Evolutionary conservation across 306 rosid genomes (phyloP).

Genomic region (Canavalia ensiformis): DNA sequence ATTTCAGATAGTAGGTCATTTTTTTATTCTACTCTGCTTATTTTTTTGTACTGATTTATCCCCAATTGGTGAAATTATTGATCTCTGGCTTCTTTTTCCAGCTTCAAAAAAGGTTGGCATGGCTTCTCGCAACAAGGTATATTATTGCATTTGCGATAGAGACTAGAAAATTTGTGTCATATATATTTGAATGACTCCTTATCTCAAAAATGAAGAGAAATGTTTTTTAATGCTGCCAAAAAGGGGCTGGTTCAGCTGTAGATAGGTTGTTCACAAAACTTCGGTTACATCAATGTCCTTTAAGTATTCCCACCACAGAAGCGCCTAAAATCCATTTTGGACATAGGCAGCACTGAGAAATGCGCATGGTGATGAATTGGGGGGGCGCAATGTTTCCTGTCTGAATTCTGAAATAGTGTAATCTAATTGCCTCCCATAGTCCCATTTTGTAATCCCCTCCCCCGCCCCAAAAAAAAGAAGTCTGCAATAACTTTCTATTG

Average conservation of each 20-base stretch:
- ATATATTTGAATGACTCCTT: constrained; percentile 8
- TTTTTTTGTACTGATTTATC: constrained; percentile 23
- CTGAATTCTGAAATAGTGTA: constrained; percentile 29
- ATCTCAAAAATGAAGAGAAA: constrained; percentile 36
- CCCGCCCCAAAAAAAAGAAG: neutral
- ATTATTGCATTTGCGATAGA: constrained; percentile 12
- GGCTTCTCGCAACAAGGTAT: constrained; percentile 76
- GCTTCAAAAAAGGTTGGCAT: constrained; percentile 59
- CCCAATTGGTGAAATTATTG: neutral
- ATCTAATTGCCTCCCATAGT: constrained; percentile 5
- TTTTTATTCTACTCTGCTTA: neutral
- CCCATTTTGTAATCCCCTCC: neutral
- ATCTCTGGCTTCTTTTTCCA: constrained; percentile 53
- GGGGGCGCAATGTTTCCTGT: neutral
- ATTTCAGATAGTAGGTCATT: neutral
- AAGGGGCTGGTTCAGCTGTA: constrained; percentile 20
- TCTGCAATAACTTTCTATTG: constrained; percentile 35
- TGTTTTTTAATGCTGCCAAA: neutral
- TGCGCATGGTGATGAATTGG: neutral
- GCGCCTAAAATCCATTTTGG: neutral
- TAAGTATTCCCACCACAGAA: constrained; percentile 7
- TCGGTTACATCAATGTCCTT: constrained; percentile 14
- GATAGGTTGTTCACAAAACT: constrained; percentile 11
- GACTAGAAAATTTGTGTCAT: constrained; percentile 26
- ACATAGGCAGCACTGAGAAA: neutral